phyloP scores from a whole-genome alignment of 495 filamentous ascomycete species.

The Opeltia flavorubescens region DNA sequence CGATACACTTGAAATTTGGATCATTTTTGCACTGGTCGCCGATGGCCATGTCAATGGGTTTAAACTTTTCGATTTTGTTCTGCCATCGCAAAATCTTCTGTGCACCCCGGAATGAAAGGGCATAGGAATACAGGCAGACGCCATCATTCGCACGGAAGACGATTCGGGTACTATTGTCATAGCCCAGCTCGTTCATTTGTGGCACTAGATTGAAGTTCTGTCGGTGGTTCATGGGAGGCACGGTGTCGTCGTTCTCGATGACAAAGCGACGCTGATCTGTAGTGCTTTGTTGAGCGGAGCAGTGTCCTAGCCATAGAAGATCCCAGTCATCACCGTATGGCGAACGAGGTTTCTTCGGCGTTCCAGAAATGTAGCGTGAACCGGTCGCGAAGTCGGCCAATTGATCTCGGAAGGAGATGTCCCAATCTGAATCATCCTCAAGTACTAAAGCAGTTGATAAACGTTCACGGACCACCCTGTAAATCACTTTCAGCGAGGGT shows the following conservation, averaged over 20 bases:
- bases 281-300: conserved; percentile 22
- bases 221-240: conserved; percentile 7
- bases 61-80: conserved; percentile 24
- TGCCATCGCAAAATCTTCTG: conserved; percentile 36
- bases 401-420: conserved; percentile 34
- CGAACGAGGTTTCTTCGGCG: conserved; percentile 20
- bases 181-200: conserved; percentile 6
- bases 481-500: not conserved
- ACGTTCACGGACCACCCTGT: conserved; percentile 27
- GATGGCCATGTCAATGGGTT: conserved; percentile 35
- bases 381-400: conserved; percentile 32
- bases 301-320: conserved; percentile 41
- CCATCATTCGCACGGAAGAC: conserved; percentile 29
- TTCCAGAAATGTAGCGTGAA: conserved; percentile 4
- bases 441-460: conserved; percentile 38
- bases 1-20: conserved; percentile 25
- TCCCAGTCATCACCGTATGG: conserved; percentile 48
- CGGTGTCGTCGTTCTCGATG: conserved; percentile 19
- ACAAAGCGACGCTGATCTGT: conserved; percentile 13
- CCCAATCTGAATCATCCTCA: conserved; percentile 48
- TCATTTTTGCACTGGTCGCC: conserved; percentile 30
- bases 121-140: conserved; percentile 42
- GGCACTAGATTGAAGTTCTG: conserved; percentile 8
- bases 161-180: conserved; percentile 30
- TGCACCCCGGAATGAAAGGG: conserved; percentile 37